These are phyloP conservation scores for Tubosaeta sp. DNA, from an alignment of 768 basidiomycete genomes.

Conservation along the genomic window DNA sequence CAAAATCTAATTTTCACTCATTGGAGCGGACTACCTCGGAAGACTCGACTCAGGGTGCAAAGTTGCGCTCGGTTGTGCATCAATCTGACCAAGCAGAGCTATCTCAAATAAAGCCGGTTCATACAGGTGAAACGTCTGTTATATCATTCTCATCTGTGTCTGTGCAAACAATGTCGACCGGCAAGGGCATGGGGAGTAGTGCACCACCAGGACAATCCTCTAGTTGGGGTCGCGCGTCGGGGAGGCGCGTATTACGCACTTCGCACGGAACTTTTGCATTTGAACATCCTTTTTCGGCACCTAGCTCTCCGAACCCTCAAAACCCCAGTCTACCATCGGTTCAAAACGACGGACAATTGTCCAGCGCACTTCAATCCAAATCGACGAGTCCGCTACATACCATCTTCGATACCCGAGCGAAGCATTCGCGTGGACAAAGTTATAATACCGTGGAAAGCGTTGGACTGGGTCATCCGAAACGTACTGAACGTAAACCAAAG, in stretches of 20 bases:
- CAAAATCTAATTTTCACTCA: constrained; percentile 14
- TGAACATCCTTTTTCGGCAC: constrained; percentile 60
- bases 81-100: constrained; percentile 15
- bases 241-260: constrained; percentile 35
- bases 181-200: constrained; percentile 18
- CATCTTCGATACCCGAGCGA: constrained; percentile 29
- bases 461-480: constrained; percentile 9
- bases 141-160: constrained; percentile 30
- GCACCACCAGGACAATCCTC: constrained; percentile 41
- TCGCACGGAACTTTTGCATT: constrained; percentile 65
- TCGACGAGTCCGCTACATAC: constrained; percentile 25
- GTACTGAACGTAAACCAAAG: constrained; percentile 25
- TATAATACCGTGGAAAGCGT: constrained; percentile 23
- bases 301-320: constrained; percentile 31
- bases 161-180: constrained; percentile 40
- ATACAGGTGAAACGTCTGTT: constrained; percentile 34
- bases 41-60: constrained; percentile 22
- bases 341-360: constrained; percentile 3
- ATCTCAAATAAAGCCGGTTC: constrained; percentile 33
- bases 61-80: constrained; percentile 5
- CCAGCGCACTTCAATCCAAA: constrained; percentile 11
- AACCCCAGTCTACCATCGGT: constrained; percentile 17
- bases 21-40: constrained; percentile 25
- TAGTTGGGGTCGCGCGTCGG: constrained; percentile 55
- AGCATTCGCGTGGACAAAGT: constrained; percentile 24